These are phyloP conservation scores for Plasmopara halstedii DNA, from an alignment of 352 stramenopile species.

Conservation along the genomic window DNA sequence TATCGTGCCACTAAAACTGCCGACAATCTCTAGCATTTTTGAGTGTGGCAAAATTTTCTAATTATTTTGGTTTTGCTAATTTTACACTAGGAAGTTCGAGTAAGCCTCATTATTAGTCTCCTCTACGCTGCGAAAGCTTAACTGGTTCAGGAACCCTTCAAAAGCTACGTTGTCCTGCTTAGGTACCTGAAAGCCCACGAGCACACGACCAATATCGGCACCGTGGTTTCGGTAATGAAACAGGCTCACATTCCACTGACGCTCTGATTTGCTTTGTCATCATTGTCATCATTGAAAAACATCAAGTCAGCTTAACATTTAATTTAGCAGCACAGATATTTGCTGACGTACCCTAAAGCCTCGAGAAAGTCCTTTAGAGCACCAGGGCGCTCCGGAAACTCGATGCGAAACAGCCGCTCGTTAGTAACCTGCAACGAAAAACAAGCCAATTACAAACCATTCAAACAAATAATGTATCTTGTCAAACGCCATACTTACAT, in stretches of 20 bases:
- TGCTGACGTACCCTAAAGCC: constrained; percentile 46
- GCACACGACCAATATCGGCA: constrained; percentile 95
- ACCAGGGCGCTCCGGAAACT: constrained; percentile 92
- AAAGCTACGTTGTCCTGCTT: constrained; percentile 48
- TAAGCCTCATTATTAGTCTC: constrained; percentile 83
- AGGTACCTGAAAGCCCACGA: constrained; percentile 94
- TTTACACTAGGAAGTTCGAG: constrained; percentile 71
- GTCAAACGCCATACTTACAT: constrained; percentile 32
- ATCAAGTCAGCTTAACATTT: too few species aligned
- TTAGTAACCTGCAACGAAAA: constrained; percentile 47
- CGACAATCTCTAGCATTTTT: too few species aligned
- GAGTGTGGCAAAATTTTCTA: too few species aligned
- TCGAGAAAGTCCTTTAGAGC: constrained; percentile 91
- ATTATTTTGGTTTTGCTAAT: neutral
- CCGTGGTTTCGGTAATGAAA: constrained; percentile 99
- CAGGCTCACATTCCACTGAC: constrained; percentile 95
- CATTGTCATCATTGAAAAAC: too few species aligned
- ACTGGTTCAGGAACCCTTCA: constrained; percentile 45
- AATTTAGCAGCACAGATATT: neutral
- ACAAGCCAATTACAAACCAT: too few species aligned
- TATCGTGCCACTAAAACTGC: too few species aligned
- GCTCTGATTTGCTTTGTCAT: constrained; percentile 24
- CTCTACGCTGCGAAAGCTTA: constrained; percentile 76
- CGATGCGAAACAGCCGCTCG: constrained; percentile 94
- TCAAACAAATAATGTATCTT: too few species aligned